Evolutionary conservation across 2,329 filamentous ascomycete species (phyloP).

Genomic region (Fusarium avenaceum): DNA sequence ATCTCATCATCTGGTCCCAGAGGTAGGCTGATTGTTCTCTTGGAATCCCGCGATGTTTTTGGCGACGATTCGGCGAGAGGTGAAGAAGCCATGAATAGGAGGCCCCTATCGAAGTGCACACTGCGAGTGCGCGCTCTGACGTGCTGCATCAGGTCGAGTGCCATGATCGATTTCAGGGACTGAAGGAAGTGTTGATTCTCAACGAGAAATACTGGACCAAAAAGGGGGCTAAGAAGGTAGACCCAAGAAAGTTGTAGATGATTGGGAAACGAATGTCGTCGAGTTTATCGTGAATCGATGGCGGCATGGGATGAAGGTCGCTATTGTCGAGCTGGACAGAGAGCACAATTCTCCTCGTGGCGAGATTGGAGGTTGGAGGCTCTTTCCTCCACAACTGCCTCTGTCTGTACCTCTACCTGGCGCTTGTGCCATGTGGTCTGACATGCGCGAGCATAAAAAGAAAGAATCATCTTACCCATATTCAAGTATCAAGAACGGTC

Average conservation of each 20-base stretch:
- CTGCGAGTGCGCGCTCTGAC: conserved; percentile 63
- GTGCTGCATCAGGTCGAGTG: conserved; percentile 60
- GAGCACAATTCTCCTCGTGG: conserved; percentile 42
- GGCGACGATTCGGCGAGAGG: conserved; percentile 25
- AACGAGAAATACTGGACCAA: conserved; percentile 51
- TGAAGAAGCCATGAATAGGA: conserved; percentile 33
- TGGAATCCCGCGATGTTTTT: conserved; percentile 39
- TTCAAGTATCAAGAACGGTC: conserved; percentile 57
- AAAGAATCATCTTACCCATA: conserved; percentile 59
- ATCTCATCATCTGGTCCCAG: conserved; percentile 30
- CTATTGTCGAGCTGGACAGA: conserved; percentile 23
- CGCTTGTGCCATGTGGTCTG: conserved; percentile 44
- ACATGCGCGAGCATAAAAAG: conserved; percentile 46
- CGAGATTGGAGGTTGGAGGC: conserved; percentile 24
- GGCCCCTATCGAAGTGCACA: conserved; percentile 61
- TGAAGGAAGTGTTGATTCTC: conserved; percentile 36
- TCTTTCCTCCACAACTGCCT: conserved; percentile 41
- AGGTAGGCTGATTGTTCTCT: conserved; percentile 55
- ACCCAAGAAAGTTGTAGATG: conserved; percentile 64
- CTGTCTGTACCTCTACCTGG: conserved; percentile 32
- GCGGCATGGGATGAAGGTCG: conserved; percentile 35
- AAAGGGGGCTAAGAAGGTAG: conserved; percentile 53
- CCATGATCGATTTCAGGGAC: conserved; percentile 55
- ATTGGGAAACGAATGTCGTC: conserved; percentile 55
- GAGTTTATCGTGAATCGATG: conserved; percentile 51